Base-by-base conservation (phyloP, 2,329 filamentous ascomycete genomes). In the Pseudogymnoascus sp. region DNA sequence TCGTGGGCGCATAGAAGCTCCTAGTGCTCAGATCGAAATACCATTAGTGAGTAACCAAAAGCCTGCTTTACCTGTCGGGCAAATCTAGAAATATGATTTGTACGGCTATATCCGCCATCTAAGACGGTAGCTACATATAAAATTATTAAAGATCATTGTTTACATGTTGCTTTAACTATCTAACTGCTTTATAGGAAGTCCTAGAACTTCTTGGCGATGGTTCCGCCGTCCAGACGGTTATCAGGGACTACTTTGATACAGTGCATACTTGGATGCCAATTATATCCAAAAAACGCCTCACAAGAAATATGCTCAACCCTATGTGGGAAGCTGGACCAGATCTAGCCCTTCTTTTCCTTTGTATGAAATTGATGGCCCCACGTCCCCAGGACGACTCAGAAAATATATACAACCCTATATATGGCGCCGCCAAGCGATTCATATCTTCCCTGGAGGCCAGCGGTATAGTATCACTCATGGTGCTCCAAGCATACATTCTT, bases 191-290 rank as follows among this genome's bases (percentile, higher is more conserved):
- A 33, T n/a, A 77, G 73, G 75, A 78, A 62, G 74, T 78, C 37
- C 70, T 76, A 6, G 71, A 77, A 53, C 69, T 75, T 10, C 69
- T 81, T 2, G 78, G 77, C 56, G 73, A 74, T 60, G 73, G 70
- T 16, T 65, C 70, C 1, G 70, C 74, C 19, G 68, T 81, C 14
- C 74, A 78, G 64, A 71, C 71, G 12, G 71, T 75, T 43, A 70
- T 78, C 11, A 70, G 70, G 12, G 69, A 75, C 31, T 82, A 79
- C 66, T 81, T 82, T 63, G 65, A 65, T 22, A 78, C 76, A 4
- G 68, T 80, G 14, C 79, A 82, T 65, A 71, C 71, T 28, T 81
- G 79, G 76, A 75, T 81, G 65, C 79, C 79, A 6, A 78, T 82
- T 59, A 68, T 82, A 31, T 80, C 78, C 14, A 76, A 75, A 65